These are phyloP conservation scores for Alternaria solani DNA, from an alignment of 2,329 filamentous ascomycete genomes.

Conservation along the genomic window DNA sequence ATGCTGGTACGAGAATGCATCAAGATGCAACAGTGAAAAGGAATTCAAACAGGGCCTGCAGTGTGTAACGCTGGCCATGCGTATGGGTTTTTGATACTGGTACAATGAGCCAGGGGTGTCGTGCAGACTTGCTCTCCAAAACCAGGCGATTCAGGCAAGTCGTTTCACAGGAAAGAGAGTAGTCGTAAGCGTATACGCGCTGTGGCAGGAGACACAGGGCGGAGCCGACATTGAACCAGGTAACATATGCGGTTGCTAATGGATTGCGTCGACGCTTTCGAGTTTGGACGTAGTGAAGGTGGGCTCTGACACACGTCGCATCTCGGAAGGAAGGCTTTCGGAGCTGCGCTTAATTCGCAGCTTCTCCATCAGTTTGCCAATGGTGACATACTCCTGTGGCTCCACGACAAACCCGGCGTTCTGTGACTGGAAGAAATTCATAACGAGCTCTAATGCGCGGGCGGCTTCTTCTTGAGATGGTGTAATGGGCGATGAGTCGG, in stretches of 20 bases:
- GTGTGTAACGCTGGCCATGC: slow-evolving; percentile 21
- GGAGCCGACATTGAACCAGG: slow-evolving; percentile 16
- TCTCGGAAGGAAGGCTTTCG: slow-evolving; percentile 41
- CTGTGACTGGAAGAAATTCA: slow-evolving; percentile 80
- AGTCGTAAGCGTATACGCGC: slow-evolving; percentile 21
- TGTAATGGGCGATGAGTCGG: slow-evolving; percentile 61
- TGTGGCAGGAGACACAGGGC: slow-evolving; percentile 18
- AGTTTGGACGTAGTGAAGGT: slow-evolving; percentile 42
- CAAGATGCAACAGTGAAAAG: slow-evolving; percentile 21
- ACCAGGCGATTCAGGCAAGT: slow-evolving; percentile 15
- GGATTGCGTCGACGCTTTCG: slow-evolving; percentile 41
- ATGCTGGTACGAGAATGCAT: slow-evolving; percentile 42
- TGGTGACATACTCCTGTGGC: slow-evolving; percentile 76
- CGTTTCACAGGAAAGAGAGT: slow-evolving; percentile 21
- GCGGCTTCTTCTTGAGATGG: slow-evolving; percentile 86
- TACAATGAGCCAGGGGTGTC: slow-evolving; percentile 26
- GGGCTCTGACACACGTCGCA: slow-evolving; percentile 49
- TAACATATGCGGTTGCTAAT: slow-evolving; percentile 26
- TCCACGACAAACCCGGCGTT: slow-evolving; percentile 75
- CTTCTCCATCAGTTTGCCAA: slow-evolving; percentile 86
- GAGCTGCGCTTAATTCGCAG: slow-evolving; percentile 71
- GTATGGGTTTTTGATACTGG: slow-evolving; percentile 15
- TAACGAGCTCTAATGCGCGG: slow-evolving; percentile 79
- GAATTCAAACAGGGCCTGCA: slow-evolving; percentile 22
- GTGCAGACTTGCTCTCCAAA: slow-evolving; percentile 28